These are phyloP conservation scores for Acacia pycnantha DNA, from an alignment of 331 rosid genomes.

Conservation along the genomic window DNA sequence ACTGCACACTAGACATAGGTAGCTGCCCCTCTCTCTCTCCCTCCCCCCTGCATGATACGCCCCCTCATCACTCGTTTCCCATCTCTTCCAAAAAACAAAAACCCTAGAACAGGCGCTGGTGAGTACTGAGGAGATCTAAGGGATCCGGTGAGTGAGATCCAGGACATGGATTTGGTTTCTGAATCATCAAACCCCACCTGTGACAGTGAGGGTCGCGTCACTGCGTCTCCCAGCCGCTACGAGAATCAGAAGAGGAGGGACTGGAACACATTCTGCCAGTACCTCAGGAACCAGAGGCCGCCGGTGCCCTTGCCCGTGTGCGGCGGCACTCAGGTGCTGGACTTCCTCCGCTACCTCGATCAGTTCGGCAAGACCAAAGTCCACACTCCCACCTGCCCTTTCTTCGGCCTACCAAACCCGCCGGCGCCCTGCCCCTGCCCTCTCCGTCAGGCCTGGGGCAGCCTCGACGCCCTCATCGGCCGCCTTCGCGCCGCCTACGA, in stretches of 20 bases:
- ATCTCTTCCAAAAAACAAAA: background rate
- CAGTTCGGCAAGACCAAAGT: slow-evolving; percentile 89
- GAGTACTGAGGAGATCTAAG: background rate
- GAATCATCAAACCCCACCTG: slow-evolving; percentile 28
- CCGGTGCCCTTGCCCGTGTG: slow-evolving; percentile 61
- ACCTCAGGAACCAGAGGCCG: slow-evolving; percentile 69
- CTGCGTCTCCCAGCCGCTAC: slow-evolving; percentile 52
- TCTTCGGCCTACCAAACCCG: slow-evolving; percentile 76
- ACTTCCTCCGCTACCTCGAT: slow-evolving; percentile 79
- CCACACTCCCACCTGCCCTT: slow-evolving; percentile 70
- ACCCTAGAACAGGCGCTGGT: slow-evolving; percentile 24
- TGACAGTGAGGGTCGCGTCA: background rate
- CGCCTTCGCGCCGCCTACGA: slow-evolving; percentile 77
- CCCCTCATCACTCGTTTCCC: background rate
- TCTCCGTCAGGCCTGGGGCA: slow-evolving; percentile 84
- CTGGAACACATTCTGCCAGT: slow-evolving; percentile 93
- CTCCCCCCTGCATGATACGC: background rate
- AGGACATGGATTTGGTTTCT: slow-evolving; percentile 50
- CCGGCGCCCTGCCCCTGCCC: slow-evolving; percentile 90
- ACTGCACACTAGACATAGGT: no score
- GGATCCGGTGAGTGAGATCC: background rate
- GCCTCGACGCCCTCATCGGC: slow-evolving; percentile 71
- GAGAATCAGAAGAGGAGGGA: slow-evolving; percentile 88
- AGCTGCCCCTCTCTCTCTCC: no score
- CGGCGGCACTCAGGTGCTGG: slow-evolving; percentile 71